These are phyloP conservation scores for Westerdykella aurantiaca DNA, from an alignment of 2,329 filamentous ascomycete species.

Conservation along the genomic window DNA sequence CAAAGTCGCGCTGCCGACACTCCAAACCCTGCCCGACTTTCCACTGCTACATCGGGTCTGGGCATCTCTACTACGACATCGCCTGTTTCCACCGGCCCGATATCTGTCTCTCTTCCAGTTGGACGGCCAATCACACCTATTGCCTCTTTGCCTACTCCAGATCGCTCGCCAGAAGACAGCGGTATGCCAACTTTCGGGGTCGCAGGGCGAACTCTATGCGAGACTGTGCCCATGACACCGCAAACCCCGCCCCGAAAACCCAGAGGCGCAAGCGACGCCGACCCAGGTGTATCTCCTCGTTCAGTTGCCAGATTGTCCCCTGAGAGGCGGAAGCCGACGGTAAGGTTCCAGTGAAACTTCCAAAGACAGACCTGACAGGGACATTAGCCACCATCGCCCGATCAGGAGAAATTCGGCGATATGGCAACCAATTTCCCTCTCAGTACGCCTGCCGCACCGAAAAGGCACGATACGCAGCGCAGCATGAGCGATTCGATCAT, in stretches of 20 bases:
- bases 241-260: constrained; percentile 12
- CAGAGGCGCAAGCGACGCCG: constrained; percentile 12
- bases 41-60: constrained; percentile 14
- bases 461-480: constrained; percentile 15
- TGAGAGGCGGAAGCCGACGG: constrained; percentile 20
- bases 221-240: constrained; percentile 10
- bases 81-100: constrained; percentile 11
- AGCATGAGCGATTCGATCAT: constrained; percentile 24
- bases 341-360: constrained; percentile 10
- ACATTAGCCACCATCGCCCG: constrained; percentile 18
- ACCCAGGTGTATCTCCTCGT: constrained; percentile 18
- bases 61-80: constrained; percentile 16
- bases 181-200: constrained; percentile 1
- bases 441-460: constrained; percentile 14
- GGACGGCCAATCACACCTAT: constrained; percentile 13
- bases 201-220: constrained; percentile 6
- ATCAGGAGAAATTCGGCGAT: constrained; percentile 17
- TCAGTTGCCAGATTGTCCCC: constrained; percentile 17
- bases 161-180: constrained; percentile 5
- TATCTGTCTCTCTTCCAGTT: constrained; percentile 8
- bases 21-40: constrained; percentile 11
- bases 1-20: constrained; percentile 18
- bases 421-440: constrained; percentile 22
- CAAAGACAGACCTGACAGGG: constrained; percentile 8
- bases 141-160: constrained; percentile 5